Evolutionary conservation across 2,329 filamentous ascomycete species (phyloP), one percentile per base, ranked within the genome.

Genomic region (Penicillium sp.): DNA sequence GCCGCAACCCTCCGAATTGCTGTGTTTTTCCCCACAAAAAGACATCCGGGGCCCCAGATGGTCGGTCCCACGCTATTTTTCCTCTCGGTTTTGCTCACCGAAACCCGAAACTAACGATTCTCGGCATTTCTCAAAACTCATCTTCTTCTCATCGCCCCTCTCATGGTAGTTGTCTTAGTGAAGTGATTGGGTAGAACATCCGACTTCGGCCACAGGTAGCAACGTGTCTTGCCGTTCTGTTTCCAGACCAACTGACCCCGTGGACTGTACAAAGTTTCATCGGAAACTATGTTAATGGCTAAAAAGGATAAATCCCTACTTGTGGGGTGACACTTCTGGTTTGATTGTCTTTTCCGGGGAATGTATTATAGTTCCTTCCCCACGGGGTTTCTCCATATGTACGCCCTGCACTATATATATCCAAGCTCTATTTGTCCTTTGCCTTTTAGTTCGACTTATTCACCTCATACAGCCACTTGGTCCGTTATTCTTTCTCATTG

Each of bases 381-480:
- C 68, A 70, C 60, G 67, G 67, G 68, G 66, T 59, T 53, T 34
- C 31, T 48, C 46, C 43, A 54, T 31, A 31, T 31, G 10, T 56
- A 29, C 11, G 6, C 2, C 16, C 16, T n/a, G 21, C 27, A 51
- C 51, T 41, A 19, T 10, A 39, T 59, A 43, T 46, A 43, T 36
- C 43, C 23, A 16, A 51, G 38, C 23, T 29, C 15, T 45, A 51
- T 15, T 49, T 29, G 19, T 47, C 10, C 34, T 38, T 33, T 6
- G 31, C 11, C n/a, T 29, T 31, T 13, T 0, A 15, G 2, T 5
- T 33, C 39, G 15, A 27, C 19, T 34, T 3, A 36, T 19, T 19
- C 1, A 11, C 29, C 46, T 21, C 11, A 10, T 45, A 31, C 13
- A 45, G 31, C 2, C 11, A 19, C 16, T 29, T 11, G 6, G 16